Base-by-base conservation (phyloP, 345 rosid genomes). In the Gossypium ekmanianum region DNA sequence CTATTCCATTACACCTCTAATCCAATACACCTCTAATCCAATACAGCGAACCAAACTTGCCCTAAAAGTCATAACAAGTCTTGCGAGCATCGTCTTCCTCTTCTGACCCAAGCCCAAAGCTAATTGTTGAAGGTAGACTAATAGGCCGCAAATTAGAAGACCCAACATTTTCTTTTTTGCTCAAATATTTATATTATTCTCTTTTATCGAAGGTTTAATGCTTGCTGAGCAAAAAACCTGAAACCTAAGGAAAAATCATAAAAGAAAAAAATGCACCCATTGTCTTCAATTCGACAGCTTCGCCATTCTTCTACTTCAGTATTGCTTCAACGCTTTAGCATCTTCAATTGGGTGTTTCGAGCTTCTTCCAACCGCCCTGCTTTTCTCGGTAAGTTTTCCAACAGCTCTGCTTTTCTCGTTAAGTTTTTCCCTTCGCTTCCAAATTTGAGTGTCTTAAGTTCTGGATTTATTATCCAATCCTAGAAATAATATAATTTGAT, bases 221-320 rank as follows among this genome's bases (percentile, higher is more conserved):
- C 52, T 17, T 17, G 34, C 45, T 3, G 17, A n/a, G 61, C 47
- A 62, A 74, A 74, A 26, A 74, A 26, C 45, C 48, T 48, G 27
- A 61, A 61, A 51, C 20, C 47, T 8, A 29, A 74, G 58, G 24
- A 9, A 27, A 48, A 50, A 68, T 3, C 73, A 44, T 26, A 17
- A 10, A 17, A 10, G 54, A 68, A 61, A 70, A 73, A 58, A 26
- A 74, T 74, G 76, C 22, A 62, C 17, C 47, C 61, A 16, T 47
- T 61, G 41, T 73, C 76, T 48, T 61, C 68, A 47, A 47, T 61
- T 73, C 76, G 76, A 59, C 76, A 61, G 16, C 58, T 68, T 74
- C 69, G 48, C 12, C 67, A 27, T 61, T 50, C 41, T 18, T 50
- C 45, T 10, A 1, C 76, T 17, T 50, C 69, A n/a, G 11, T 50